phyloP scores from a whole-genome alignment of 2,329 filamentous ascomycete genomes.

The Epichloe festucae region DNA sequence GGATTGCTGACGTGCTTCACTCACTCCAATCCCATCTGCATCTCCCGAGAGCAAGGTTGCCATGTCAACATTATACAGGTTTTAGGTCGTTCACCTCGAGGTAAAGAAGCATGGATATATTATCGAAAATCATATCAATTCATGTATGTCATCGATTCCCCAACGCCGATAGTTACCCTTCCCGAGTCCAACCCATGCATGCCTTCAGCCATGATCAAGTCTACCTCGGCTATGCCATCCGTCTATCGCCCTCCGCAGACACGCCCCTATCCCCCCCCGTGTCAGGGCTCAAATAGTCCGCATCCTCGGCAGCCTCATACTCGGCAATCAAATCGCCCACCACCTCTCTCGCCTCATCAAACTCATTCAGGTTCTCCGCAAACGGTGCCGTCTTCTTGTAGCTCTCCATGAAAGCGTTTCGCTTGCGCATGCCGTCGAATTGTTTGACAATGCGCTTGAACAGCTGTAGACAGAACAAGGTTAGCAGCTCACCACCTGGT shows the following conservation, averaged over 20 bases:
- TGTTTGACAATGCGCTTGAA: conserved; percentile 90
- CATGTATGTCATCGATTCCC: too few relatives aligned
- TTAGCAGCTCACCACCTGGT: too few relatives aligned
- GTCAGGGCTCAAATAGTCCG: conserved; percentile 76
- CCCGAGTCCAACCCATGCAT: too few relatives aligned
- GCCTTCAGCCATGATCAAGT: too few relatives aligned
- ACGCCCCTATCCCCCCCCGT: conserved; percentile 39
- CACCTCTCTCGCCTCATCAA: conserved; percentile 87
- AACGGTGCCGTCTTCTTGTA: conserved; percentile 97
- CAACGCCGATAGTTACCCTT: too few relatives aligned
- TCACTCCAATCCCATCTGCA: too few relatives aligned
- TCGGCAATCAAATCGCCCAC: conserved; percentile 84
- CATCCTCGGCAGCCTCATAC: conserved; percentile 88
- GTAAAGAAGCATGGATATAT: too few relatives aligned
- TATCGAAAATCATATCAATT: too few relatives aligned
- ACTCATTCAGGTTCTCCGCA: conserved; percentile 80
- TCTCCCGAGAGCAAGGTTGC: too few relatives aligned
- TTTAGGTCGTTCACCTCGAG: too few relatives aligned
- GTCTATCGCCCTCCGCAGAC: conserved; percentile 40
- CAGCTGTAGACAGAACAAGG: conserved; percentile 31
- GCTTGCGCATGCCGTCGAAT: conserved; percentile 88
- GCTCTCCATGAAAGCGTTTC: conserved; percentile 89
- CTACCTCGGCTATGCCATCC: conserved; percentile 19
- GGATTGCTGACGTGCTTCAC: too few relatives aligned
- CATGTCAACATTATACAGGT: too few relatives aligned